A percentile compares a stretch with the other conserved stretches of the same genome.
Conservation (phyloP, 2,329 filamentous ascomycete species). For the Neofusicoccum laricinum region DNA sequence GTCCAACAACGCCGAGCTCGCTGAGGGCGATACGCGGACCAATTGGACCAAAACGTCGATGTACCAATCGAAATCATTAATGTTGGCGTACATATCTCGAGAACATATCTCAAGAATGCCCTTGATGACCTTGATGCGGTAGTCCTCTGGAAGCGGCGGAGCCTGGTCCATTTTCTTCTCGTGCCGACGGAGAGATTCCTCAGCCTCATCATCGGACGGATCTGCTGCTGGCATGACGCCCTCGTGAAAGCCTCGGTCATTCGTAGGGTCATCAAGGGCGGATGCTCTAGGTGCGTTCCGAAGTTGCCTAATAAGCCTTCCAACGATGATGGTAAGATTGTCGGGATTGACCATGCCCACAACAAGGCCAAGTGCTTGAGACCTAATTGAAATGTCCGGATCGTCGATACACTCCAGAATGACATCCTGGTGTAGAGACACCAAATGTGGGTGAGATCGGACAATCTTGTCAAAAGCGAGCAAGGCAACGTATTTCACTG, state of each 20-base stretch:
- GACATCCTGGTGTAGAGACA: conserved; percentile 90
- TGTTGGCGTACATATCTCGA: conserved; percentile 78
- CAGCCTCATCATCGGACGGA: conserved; percentile 56
- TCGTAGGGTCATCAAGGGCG: conserved; percentile 42
- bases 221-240: conserved; percentile 51
- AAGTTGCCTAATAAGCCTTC: conserved; percentile 83
- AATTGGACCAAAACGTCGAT: conserved; percentile 85
- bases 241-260: conserved; percentile 45
- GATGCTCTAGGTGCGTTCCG: conserved; percentile 60
- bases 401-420: conserved; percentile 97
- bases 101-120: conserved; percentile 88
- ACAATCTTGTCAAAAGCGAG: conserved; percentile 96
- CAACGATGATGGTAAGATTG: conserved; percentile 79
- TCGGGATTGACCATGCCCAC: conserved; percentile 91
- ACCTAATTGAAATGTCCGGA: conserved; percentile 89
- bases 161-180: conserved; percentile 48
- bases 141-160: conserved; percentile 77
- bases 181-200: conserved; percentile 52
- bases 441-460: conserved; percentile 78
- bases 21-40: conserved; percentile 64
- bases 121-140: conserved; percentile 76
- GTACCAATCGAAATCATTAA: conserved; percentile 96
- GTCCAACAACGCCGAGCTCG: conserved; percentile 4
- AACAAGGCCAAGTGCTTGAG: conserved; percentile 86
- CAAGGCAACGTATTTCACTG: conserved; percentile 95